phyloP scores from a whole-genome alignment of 2,329 filamentous ascomycete genomes.

The Xylariaceae sp. region DNA sequence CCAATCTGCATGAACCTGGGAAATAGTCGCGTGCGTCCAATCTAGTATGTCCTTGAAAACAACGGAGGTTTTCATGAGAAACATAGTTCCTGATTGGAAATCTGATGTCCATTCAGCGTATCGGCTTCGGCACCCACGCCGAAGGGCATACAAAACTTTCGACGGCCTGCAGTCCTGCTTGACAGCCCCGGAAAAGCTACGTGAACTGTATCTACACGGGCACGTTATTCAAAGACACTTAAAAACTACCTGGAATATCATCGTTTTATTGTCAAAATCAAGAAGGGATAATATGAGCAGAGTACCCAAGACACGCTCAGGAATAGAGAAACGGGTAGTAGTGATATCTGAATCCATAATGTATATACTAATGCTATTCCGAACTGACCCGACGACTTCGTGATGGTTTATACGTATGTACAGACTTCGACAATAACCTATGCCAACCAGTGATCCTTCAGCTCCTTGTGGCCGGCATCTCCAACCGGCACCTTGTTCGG shows the following conservation, averaged over 20 bases:
- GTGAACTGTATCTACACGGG: too few species aligned
- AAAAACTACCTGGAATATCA: too few species aligned
- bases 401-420: not conserved
- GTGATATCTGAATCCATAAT: too few species aligned
- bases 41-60: not conserved
- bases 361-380: not conserved
- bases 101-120: not conserved
- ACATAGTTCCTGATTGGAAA: not conserved
- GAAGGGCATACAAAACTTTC: too few species aligned
- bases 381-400: not conserved
- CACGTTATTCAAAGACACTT: too few species aligned
- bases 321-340: too few species aligned
- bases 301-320: too few species aligned
- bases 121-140: not conserved
- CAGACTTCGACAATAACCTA: not conserved
- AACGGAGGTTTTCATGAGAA: not conserved
- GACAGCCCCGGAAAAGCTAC: too few species aligned
- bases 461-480: conserved; percentile 2
- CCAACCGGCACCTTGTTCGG: conserved; percentile 22
- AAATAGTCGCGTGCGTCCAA: not conserved
- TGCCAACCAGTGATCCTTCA: conserved; percentile 4
- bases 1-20: not conserved
- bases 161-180: too few species aligned
- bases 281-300: too few species aligned
- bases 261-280: too few species aligned